Conservation (phyloP, 139 green algal species). For the Chlamydomonas incerta region DNA sequence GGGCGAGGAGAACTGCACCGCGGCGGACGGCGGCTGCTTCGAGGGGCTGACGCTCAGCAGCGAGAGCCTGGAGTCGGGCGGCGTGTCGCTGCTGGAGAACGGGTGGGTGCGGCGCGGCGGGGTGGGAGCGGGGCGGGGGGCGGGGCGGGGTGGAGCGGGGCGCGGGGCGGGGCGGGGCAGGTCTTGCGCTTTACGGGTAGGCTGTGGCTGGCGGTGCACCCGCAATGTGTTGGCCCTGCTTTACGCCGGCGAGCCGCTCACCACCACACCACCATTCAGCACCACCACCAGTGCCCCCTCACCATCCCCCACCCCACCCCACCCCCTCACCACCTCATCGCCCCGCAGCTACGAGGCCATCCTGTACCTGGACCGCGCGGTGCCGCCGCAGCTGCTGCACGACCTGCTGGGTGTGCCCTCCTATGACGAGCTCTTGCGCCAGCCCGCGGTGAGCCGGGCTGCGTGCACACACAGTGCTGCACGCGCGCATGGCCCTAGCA, state of each 20-base stretch:
- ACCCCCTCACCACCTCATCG: no score
- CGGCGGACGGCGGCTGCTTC: constrained; percentile 15
- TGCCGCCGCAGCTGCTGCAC: constrained; percentile 40
- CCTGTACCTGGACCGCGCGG: constrained; percentile 61
- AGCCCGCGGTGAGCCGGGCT: constrained; percentile 12
- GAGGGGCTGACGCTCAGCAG: constrained; percentile 58
- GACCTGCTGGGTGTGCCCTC: constrained; percentile 75
- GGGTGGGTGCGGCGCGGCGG: constrained; percentile 61
- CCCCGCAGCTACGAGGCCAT: constrained; percentile 47
- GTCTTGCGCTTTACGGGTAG: no score
- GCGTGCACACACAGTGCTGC: no score
- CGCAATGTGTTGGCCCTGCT: no score
- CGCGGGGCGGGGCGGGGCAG: no score
- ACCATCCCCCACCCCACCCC: no score
- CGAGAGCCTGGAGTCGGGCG: constrained; percentile 72
- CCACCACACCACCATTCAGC: no score
- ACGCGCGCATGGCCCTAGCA: no score
- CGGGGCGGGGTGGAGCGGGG: neutral
- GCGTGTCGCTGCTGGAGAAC: constrained; percentile 90
- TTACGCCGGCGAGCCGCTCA: no score
- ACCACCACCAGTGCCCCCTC: no score
- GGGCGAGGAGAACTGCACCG: constrained; percentile 3
- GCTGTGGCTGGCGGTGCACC: no score
- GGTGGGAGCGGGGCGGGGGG: no score
- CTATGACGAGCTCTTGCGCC: constrained; percentile 61